phyloP scores from a whole-genome alignment of 2,329 filamentous ascomycete genomes.

The Endothia cerciana region DNA sequence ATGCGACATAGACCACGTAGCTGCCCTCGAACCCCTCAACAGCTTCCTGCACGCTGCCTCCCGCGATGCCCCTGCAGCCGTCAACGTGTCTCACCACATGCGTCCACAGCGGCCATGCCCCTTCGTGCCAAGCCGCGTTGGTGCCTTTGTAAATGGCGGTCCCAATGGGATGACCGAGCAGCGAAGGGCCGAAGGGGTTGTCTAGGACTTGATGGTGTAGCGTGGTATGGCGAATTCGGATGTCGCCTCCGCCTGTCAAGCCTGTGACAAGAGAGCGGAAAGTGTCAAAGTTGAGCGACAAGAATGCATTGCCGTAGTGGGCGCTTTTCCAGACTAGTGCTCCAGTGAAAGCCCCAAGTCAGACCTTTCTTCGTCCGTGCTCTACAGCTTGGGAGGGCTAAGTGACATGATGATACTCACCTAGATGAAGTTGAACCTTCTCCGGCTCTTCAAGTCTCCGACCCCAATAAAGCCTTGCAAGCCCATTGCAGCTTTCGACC shows the following conservation, averaged over 20 bases:
- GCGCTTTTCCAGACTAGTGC: conserved; percentile 5
- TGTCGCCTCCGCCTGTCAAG: neutral
- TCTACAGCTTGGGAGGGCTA: neutral
- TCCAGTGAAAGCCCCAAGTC: neutral
- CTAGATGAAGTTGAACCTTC: conserved; percentile 33
- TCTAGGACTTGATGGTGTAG: conserved; percentile 35
- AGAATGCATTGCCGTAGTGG: neutral
- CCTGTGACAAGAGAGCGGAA: conserved; percentile 11
- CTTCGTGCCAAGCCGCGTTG: conserved; percentile 30
- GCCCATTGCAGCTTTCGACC: conserved; percentile 30
- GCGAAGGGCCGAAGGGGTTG: conserved; percentile 30
- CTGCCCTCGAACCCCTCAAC: conserved; percentile 35
- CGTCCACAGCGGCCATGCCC: conserved; percentile 33
- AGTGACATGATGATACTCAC: conserved; percentile 23
- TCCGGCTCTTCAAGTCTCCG: conserved; percentile 36
- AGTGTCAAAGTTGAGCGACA: neutral
- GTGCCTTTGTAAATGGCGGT: conserved; percentile 39
- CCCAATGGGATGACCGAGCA: conserved; percentile 35
- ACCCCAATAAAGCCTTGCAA: conserved; percentile 38
- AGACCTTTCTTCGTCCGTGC: neutral
- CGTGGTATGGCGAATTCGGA: conserved; percentile 32
- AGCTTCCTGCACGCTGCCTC: conserved; percentile 39
- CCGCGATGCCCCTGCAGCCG: conserved; percentile 40
- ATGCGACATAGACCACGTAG: conserved; percentile 42
- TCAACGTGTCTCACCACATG: conserved; percentile 33